Base-by-base conservation (phyloP, 805 yeast genomes). In the Ogataea allantospora region DNA sequence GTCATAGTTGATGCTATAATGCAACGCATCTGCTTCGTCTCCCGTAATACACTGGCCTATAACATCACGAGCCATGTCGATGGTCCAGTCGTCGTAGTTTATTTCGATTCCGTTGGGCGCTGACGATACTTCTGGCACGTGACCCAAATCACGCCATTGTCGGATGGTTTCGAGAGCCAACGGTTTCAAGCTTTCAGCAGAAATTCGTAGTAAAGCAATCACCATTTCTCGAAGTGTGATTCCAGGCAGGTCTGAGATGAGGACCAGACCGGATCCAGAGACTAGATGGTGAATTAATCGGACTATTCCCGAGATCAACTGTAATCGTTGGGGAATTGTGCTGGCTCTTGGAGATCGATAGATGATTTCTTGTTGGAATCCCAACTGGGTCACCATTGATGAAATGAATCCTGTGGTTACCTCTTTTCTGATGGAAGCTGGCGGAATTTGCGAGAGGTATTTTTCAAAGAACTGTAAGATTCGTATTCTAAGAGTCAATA, bases 21-120 rank as follows among this genome's bases (percentile, higher is more conserved):
- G 85, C 44, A 87, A 63, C 36, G 78, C 75, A 58, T 88, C 95
- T 1, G 88, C 87, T 49, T 85, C 95, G 46, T 83, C 88, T 51
- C 80, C 80, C 4, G 87, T 82, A 8, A 80, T 73, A 42, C 80
- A 77, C 18, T 72, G 69, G 42, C 80, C 87, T 37, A 88, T 63
- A 13, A 87, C 72, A 45, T 80, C 85, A 44, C 87, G 67, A 0
- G 95, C 81, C 53, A 81, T 63, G 44, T 80, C 87, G 25, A 83
- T 76, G 3, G 78, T 76, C 40, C 75, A 79, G 40, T 68, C 74
- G 39, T 76, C 80, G 51, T 79, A 81, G 5, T 77, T 73, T 42
- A 78, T 70, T 51, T 80, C 86, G 10, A 78, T 54, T 1, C 86
- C 86, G 51, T 80, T 78, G 33, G 78, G 67, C 7, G 45, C 40